Conservation (phyloP, 2,329 filamentous ascomycete species). For the Aspergillus uvarum region DNA sequence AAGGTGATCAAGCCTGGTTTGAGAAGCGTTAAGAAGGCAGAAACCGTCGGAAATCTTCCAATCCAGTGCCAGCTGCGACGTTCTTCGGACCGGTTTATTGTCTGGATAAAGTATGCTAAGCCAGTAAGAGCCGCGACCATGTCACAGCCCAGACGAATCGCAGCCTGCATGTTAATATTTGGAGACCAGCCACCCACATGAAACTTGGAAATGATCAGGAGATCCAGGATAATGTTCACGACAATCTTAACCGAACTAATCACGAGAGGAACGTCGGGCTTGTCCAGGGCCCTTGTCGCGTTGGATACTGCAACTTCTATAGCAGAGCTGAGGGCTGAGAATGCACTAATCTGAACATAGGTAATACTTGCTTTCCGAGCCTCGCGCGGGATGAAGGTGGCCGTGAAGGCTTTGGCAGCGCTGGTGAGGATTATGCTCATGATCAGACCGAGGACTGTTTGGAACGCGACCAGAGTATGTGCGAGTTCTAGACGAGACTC, state of each 20-base stretch:
- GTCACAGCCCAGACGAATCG: too few relatives aligned
- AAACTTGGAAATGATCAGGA: too few relatives aligned
- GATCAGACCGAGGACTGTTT: conserved; percentile 57
- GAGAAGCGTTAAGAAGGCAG: too few relatives aligned
- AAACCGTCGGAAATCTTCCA: too few relatives aligned
- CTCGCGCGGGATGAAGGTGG: conserved; percentile 62
- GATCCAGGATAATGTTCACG: too few relatives aligned
- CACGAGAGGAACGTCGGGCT: conserved; percentile 66
- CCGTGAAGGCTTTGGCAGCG: conserved; percentile 56
- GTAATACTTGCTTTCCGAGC: conserved; percentile 58
- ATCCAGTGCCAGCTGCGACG: too few relatives aligned
- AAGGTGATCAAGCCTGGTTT: too few relatives aligned
- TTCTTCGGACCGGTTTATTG: too few relatives aligned
- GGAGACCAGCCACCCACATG: too few relatives aligned
- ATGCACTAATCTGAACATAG: conserved; percentile 65
- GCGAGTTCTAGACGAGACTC: conserved; percentile 58
- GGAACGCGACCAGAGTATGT: conserved; percentile 58
- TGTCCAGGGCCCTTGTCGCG: conserved; percentile 64
- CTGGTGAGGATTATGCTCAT: conserved; percentile 61
- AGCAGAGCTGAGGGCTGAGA: conserved; percentile 61
- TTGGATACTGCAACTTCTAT: conserved; percentile 63
- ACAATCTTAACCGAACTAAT: conserved; percentile 64
- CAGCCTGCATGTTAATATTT: too few relatives aligned
- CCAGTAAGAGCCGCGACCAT: too few relatives aligned
- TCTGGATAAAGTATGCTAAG: too few relatives aligned